Evolutionary conservation across 2,329 filamentous ascomycete genomes (phyloP), one percentile per base, ranked within the genome.

Genomic region (Tympanopsis confertula): DNA sequence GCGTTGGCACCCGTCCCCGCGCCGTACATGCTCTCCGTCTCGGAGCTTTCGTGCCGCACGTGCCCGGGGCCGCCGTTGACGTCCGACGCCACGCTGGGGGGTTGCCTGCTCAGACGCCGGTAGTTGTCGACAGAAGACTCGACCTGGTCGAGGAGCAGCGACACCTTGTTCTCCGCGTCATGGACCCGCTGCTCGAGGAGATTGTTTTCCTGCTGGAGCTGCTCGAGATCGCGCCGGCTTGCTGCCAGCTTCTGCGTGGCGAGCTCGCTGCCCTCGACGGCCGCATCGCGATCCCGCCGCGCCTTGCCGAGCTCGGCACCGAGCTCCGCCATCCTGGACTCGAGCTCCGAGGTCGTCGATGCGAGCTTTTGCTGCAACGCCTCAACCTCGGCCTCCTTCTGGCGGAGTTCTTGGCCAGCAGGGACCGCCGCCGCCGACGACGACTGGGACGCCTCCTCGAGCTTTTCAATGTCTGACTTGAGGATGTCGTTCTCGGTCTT

Each of bases 101-200:
- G 57, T 45, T 76, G 71, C 29, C 79, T 70, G 48, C 74, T 80
- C 41, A 74, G 86, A 30, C 91, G 83, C 39, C 91, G 83, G 59
- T 96, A 96, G 55, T 85, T 94, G 59, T 91, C 88, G n/a, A 98
- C 91, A 3, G 86, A 94, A 28, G 79, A 78, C 58, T 94, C 89
- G 28, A 98, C 88, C 54, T 96, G 89, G 56, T 96, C 87, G 12
- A 98, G 77, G 37, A 98, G 76, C 50, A 94, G 74, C 20, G 86
- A 86, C 17, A 98, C 91, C 52, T 94, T 94, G 46, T 85, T 79
- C 62, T 98, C 91, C 1, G 91, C 91, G 55, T 95, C 89, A 37
- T 76, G 69, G 5, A 88, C 89, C 30, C 89, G 83, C 48, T 78
- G 77, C 56, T 95, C 88, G 3, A 98, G 74, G 24, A 81, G 63